Percentiles rank a stretch among this genome's conserved stretches.
Conservation (phyloP, 371 early-diverging fungal genomes). For the Choanephora cucurbitarum region DNA sequence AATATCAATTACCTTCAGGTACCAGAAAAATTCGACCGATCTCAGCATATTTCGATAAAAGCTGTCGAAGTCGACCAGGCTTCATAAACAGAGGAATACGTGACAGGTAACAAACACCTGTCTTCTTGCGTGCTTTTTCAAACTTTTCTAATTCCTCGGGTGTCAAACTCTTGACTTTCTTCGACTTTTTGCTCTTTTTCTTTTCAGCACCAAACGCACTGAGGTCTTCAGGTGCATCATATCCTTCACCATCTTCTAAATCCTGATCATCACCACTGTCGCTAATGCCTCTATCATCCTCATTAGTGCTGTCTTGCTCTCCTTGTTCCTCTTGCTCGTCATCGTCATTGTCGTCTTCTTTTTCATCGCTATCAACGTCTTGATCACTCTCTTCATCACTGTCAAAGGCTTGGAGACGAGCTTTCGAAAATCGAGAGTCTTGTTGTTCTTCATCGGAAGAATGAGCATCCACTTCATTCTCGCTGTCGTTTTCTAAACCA, state of each 20-base stretch:
- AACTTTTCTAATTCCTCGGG: conserved; percentile 70
- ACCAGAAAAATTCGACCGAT: conserved; percentile 87
- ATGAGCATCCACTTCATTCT: conserved; percentile 16
- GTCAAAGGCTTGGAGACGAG: conserved; percentile 24
- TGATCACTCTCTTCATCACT: conserved; percentile 31
- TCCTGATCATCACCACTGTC: conserved; percentile 9
- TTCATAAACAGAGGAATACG: conserved; percentile 93
- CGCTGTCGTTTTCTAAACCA: conserved; percentile 35
- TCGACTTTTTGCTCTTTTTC: conserved; percentile 33
- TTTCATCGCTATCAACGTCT: conserved; percentile 35
- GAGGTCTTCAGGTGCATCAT: conserved; percentile 20
- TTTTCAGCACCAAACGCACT: conserved; percentile 11
- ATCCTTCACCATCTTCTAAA: conserved; percentile 15
- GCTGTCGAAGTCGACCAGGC: conserved; percentile 72
- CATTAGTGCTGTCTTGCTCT: conserved; percentile 31
- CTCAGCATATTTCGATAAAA: conserved; percentile 74
- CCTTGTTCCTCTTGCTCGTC: conserved; percentile 33
- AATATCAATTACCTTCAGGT: conserved; percentile 67
- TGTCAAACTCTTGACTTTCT: conserved; percentile 66
- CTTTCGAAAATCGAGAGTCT: conserved; percentile 32
- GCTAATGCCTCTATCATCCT: conserved; percentile 14
- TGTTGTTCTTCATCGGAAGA: conserved; percentile 25
- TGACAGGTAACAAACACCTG: conserved; percentile 91
- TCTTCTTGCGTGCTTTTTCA: conserved; percentile 68
- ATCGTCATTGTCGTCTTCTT: conserved; percentile 32